Evolutionary conservation across 805 yeast genomes (phyloP), one percentile per base, ranked within the genome.

Genomic region (Kregervanrija pseudodelftensis): DNA sequence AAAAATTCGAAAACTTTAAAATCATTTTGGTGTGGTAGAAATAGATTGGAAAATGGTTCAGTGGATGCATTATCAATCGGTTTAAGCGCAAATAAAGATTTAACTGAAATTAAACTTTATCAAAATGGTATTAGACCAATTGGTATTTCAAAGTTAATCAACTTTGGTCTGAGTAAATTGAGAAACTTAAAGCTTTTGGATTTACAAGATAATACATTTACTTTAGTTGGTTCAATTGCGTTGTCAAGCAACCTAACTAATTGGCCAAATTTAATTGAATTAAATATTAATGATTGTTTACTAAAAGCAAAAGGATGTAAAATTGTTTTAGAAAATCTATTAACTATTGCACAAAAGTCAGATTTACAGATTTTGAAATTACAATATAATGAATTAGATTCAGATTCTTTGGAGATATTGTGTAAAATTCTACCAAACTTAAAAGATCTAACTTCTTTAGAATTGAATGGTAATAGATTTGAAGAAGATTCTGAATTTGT

Each of bases 51-150:
- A 64, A 89, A 89, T 63, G 99, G 98, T 3, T 89, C 97, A 5
- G 78, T 88, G 64, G 80, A 80, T 55, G 83, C 85, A 52, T 76
- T 95, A 67, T 79, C 97, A 9, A 71, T 86, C 45, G 96, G 95
- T 48, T 74, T 93, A 54, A 83, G 84, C 61, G 82, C 83, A 43
- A 96, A 93, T 64, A 72, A 76, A 37, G 48, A 54, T 10, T 77
- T 80, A 43, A 72, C 90, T 59, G 78, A 85, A 63, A 59, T 90
- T 33, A 80, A 85, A 61, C 73, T 93, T 53, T 91, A 88, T 61
- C 99, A 93, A 69, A 93, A 93, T 64, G 99, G 99, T 61, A 93
- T 93, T 52, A 81, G 99, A 66, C 98, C 95, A 44, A 81, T 79
- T 45, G 99, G 99, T 55, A 81, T 91, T 45, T 76, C 82, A 50